These are phyloP conservation scores for Cordyceps farinosa DNA, from an alignment of 2,329 filamentous ascomycete genomes.

Conservation along the genomic window DNA sequence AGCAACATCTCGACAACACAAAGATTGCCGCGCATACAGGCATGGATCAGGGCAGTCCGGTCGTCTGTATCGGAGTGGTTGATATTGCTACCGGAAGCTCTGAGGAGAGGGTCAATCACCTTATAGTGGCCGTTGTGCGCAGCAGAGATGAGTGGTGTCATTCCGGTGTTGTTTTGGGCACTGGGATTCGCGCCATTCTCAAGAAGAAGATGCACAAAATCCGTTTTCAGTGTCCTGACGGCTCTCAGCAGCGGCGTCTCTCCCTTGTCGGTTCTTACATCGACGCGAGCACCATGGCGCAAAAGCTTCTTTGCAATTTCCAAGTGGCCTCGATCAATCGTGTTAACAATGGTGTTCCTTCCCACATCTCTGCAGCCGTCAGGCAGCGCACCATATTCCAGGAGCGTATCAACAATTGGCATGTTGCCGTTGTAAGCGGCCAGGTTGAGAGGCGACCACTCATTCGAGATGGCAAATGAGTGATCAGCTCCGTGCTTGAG, in stretches of 20 bases:
- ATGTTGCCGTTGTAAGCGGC: constrained; percentile 22
- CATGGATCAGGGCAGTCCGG: constrained; percentile 13
- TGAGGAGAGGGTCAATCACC: not conserved
- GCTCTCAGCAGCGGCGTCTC: constrained; percentile 15
- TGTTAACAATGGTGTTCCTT: constrained; percentile 7
- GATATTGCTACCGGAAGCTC: not conserved
- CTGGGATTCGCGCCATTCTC: not conserved
- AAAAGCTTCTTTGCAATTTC: constrained; percentile 2
- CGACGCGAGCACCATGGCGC: not conserved
- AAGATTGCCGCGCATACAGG: constrained; percentile 6
- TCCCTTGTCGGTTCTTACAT: not conserved
- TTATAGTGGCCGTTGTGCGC: constrained; percentile 1
- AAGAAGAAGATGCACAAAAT: constrained; percentile 5
- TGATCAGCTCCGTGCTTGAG: constrained; percentile 28
- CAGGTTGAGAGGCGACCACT: constrained; percentile 27
- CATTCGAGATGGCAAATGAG: constrained; percentile 22
- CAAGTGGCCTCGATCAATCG: constrained; percentile 22
- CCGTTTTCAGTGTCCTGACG: not conserved
- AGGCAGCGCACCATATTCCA: not conserved
- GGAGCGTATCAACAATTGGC: not conserved
- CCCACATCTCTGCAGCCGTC: constrained; percentile 7
- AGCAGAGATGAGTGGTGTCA: constrained; percentile 2
- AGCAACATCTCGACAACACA: not conserved
- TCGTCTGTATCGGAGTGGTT: constrained; percentile 4
- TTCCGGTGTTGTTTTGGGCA: not conserved